These are phyloP conservation scores for Rhizopus microsporus DNA, from an alignment of 371 early-diverging fungal species.

Conservation along the genomic window DNA sequence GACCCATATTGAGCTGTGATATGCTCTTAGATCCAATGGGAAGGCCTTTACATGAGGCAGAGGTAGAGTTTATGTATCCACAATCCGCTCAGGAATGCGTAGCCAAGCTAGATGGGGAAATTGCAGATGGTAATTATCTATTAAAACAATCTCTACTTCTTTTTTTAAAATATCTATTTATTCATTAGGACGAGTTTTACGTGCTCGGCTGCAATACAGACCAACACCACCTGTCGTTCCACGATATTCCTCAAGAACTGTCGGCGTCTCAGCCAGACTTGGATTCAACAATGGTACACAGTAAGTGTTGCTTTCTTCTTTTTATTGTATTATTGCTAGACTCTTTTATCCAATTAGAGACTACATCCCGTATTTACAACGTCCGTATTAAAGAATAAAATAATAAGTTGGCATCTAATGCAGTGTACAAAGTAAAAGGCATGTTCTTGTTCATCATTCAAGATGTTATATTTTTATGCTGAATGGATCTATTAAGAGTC, in stretches of 20 bases:
- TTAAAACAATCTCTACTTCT: not conserved
- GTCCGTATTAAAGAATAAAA: conserved; percentile 4
- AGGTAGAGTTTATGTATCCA: conserved; percentile 42
- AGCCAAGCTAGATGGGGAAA: conserved; percentile 39
- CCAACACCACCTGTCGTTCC: conserved; percentile 20
- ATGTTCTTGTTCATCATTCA: too few species aligned
- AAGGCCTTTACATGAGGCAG: conserved; percentile 47
- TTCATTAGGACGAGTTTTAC: conserved; percentile 36
- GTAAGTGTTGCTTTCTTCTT: not conserved
- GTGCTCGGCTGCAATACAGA: conserved; percentile 30
- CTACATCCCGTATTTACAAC: conserved; percentile 6
- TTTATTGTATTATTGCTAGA: not conserved
- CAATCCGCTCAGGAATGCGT: conserved; percentile 45
- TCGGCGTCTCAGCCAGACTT: conserved; percentile 16
- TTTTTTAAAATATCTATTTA: not conserved
- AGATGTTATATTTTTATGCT: too few species aligned
- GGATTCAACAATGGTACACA: conserved; percentile 5
- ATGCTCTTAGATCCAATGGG: conserved; percentile 41
- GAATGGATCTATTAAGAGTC: too few species aligned
- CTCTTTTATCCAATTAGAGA: not conserved
- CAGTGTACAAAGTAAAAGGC: too few species aligned
- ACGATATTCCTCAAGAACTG: conserved; percentile 27
- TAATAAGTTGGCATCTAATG: too few species aligned
- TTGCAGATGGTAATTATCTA: conserved; percentile 42
- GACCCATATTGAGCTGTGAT: conserved; percentile 40